These are phyloP conservation scores for Bryum argenteum DNA, from an alignment of 225 moss, liverwort and hornwort species.

Conservation along the genomic window DNA sequence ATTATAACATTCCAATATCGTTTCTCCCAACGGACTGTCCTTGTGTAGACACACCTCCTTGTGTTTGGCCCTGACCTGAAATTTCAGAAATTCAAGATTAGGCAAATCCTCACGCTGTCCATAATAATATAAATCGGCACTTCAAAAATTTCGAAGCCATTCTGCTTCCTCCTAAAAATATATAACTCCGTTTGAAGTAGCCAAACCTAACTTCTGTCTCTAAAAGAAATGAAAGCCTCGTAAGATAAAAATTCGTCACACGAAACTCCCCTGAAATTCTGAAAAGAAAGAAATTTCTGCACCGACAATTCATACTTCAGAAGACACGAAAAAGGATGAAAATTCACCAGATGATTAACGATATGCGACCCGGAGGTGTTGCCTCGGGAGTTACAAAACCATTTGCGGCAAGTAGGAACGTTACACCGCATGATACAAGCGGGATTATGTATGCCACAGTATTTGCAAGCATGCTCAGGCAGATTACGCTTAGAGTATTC, in stretches of 20 bases:
- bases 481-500: conserved; percentile 96
- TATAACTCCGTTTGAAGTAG: neutral
- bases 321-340: neutral
- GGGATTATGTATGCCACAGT: conserved; percentile 85
- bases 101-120: neutral
- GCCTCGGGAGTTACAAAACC: conserved; percentile 77
- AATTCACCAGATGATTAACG: conserved; percentile 89
- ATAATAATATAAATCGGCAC: neutral
- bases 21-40: conserved; percentile 67
- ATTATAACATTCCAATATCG: conserved; percentile 93
- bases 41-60: conserved; percentile 87
- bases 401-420: conserved; percentile 62
- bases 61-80: conserved; percentile 97
- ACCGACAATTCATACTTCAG: neutral
- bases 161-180: conserved; percentile 1
- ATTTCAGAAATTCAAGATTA: conserved; percentile 19
- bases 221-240: conserved; percentile 11
- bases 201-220: conserved; percentile 17
- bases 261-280: too few relatives aligned
- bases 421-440: conserved; percentile 70
- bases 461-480: conserved; percentile 99
- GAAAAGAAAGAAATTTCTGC: too few relatives aligned
- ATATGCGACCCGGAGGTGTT: conserved; percentile 99
- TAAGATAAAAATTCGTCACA: neutral
- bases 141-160: neutral